phyloP scores from a whole-genome alignment of 2,329 filamentous ascomycete genomes.

The Phyllosticta capitalensis region DNA sequence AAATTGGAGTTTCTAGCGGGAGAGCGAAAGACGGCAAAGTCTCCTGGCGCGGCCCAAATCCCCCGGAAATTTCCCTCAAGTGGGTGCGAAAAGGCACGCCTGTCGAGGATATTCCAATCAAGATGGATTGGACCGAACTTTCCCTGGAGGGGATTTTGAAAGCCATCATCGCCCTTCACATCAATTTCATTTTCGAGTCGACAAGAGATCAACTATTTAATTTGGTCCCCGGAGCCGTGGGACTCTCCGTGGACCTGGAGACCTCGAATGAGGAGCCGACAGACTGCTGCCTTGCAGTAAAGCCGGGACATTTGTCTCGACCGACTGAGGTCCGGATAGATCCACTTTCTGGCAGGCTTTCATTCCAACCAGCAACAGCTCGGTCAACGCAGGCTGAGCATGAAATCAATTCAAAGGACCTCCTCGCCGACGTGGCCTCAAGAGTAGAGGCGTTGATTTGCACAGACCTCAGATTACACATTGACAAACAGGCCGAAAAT shows the following conservation, averaged over 20 bases:
- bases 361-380: conserved; percentile 50
- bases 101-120: conserved; percentile 56
- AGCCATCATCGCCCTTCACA: conserved; percentile 65
- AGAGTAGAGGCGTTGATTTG: conserved; percentile 55
- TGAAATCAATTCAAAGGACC: conserved; percentile 53
- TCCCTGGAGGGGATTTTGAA: conserved; percentile 68
- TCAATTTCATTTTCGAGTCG: conserved; percentile 58
- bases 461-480: conserved; percentile 50
- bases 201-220: conserved; percentile 53
- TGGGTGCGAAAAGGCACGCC: conserved; percentile 84
- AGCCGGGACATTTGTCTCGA: conserved; percentile 54
- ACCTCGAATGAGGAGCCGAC: conserved; percentile 54
- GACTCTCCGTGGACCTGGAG: conserved; percentile 49
- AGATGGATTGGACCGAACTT: conserved; percentile 56
- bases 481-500: conserved; percentile 50
- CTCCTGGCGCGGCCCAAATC: conserved; percentile 25
- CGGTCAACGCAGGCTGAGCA: conserved; percentile 45
- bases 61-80: conserved; percentile 46
- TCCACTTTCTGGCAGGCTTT: conserved; percentile 66
- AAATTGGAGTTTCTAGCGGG: conserved; percentile 71
- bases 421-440: conserved; percentile 47
- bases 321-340: conserved; percentile 58
- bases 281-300: conserved; percentile 58
- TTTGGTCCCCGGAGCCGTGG: conserved; percentile 47
- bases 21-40: conserved; percentile 26